Evolutionary conservation across 1,284 basidiomycete genomes (phyloP).

Genomic region (Cryptococcus hybrid): DNA sequence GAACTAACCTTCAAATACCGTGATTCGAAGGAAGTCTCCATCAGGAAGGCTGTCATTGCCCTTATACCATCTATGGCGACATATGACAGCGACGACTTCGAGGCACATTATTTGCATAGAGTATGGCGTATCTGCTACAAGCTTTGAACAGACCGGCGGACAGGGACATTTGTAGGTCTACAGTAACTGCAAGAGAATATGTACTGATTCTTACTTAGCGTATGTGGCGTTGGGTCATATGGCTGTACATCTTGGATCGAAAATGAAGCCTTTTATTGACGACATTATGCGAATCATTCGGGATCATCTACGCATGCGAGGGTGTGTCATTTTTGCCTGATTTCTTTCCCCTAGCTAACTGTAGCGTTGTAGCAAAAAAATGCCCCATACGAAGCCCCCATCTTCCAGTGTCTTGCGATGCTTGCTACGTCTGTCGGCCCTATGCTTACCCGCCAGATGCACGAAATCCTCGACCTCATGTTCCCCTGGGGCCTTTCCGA

Average conservation of each 20-base stretch:
- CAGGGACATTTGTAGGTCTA: constrained; percentile 69
- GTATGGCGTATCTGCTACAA: constrained; percentile 84
- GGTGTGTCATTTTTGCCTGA: constrained; percentile 35
- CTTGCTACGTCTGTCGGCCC: constrained; percentile 93
- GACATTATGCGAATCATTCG: constrained; percentile 89
- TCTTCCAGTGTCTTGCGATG: constrained; percentile 98
- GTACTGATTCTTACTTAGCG: constrained; percentile 55
- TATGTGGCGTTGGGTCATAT: constrained; percentile 98
- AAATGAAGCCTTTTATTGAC: constrained; percentile 96
- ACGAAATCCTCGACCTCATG: constrained; percentile 96
- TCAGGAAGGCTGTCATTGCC: constrained; percentile 89
- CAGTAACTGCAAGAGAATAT: constrained; percentile 13
- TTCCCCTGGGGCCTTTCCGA: constrained; percentile 93
- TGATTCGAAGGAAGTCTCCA: constrained; percentile 79
- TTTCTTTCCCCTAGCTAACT: not conserved
- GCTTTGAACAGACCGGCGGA: constrained; percentile 89
- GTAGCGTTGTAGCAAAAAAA: constrained; percentile 60
- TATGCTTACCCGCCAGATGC: constrained; percentile 90
- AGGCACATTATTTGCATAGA: constrained; percentile 81
- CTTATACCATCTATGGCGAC: constrained; percentile 91
- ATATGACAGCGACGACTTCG: constrained; percentile 89
- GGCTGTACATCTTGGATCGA: constrained; percentile 83
- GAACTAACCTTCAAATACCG: constrained; percentile 88
- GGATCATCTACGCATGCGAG: constrained; percentile 76
- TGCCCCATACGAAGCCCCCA: constrained; percentile 88